Conservation (phyloP, 1,139 yeast species). For the Schwanniomyces etchellsii region DNA sequence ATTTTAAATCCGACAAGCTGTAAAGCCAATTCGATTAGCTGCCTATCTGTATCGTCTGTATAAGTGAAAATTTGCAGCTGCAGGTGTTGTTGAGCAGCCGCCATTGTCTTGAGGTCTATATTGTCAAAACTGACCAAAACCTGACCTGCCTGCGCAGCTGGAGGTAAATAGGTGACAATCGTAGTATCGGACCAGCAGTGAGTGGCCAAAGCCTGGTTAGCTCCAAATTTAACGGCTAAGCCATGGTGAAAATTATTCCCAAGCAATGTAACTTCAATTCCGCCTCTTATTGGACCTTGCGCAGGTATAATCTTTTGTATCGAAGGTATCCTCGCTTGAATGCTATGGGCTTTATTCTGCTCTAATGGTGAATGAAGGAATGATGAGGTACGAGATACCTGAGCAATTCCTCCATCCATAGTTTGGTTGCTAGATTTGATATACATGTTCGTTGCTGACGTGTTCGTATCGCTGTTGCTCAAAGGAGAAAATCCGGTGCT, state of each 20-base stretch:
- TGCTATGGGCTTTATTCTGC: slow-evolving; percentile 10
- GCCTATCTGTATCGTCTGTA: slow-evolving; percentile 88
- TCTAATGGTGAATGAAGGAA: slow-evolving; percentile 10
- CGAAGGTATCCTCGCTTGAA: slow-evolving; percentile 35
- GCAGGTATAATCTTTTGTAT: slow-evolving; percentile 89
- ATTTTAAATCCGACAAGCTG: slow-evolving; percentile 92
- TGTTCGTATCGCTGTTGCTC: slow-evolving; percentile 43
- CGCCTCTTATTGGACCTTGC: slow-evolving; percentile 93
- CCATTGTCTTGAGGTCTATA: slow-evolving; percentile 24
- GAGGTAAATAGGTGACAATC: slow-evolving; percentile 88
- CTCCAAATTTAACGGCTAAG: slow-evolving; percentile 78
- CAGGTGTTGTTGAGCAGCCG: slow-evolving; percentile 24
- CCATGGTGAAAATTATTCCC: slow-evolving; percentile 87
- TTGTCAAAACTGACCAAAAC: slow-evolving; percentile 80
- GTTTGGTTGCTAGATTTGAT: neutral
- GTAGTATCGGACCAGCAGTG: slow-evolving; percentile 97
- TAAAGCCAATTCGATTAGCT: slow-evolving; percentile 83
- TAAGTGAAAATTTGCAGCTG: slow-evolving; percentile 69
- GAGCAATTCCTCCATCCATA: slow-evolving; percentile 10
- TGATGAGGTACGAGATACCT: slow-evolving; percentile 4
- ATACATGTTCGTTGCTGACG: slow-evolving; percentile 18
- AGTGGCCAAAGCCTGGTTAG: slow-evolving; percentile 75
- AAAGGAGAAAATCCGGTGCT: slow-evolving; percentile 40
- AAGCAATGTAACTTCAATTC: slow-evolving; percentile 84
- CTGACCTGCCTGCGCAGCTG: slow-evolving; percentile 83